Base-by-base conservation (phyloP, 495 filamentous ascomycete species). In the Penicillium coprophilum region DNA sequence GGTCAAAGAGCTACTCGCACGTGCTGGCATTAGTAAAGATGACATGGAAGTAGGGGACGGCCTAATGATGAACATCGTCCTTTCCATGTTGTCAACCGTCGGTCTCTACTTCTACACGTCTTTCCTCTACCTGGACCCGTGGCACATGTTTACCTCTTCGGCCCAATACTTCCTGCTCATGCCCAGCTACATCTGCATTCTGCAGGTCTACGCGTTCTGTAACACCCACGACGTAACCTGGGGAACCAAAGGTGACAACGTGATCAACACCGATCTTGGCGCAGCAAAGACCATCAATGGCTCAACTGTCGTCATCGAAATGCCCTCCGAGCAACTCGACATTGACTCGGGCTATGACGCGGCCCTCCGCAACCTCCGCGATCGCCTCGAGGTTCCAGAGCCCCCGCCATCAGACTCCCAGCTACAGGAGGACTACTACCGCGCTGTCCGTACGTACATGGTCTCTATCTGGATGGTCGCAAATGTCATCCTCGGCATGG, bases 171-270 rank as follows among this genome's bases (percentile, higher is more conserved):
- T 97, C 67, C 80, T 90, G 46, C 83, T 99, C 27, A 78, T 99
- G 23, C 94, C 94, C 0, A 84, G 78, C 45, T 99, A 97, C 76
- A 95, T 99, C 74, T 97, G 94, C 80, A 97, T 90, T 0, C 77
- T 99, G 27, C 95, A 97, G 71, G 91, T 97, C 38, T 99, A 99
- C 78, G 94, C 94, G 34, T 97, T 99, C 72, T 99, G 94, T 80
- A 99, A 99, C 80, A 96, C 94, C 38, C 94, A 98, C 81, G 94
- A 98, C 75, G 91, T 98, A 12, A 96, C 92, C 5, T 98, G 94
- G 94, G 94, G 94, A 44, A 99, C 95, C 23, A 99, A 99, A 71
- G 95, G 95, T 53, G 95, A 99, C 77, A 99, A 99, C 72, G 84
- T 92, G 19, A 85, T 93, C 62, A 85, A 88, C 67, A 95, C 86